These are phyloP conservation scores for Tricholoma furcatifolium DNA, from an alignment of 768 basidiomycete genomes.

Conservation along the genomic window DNA sequence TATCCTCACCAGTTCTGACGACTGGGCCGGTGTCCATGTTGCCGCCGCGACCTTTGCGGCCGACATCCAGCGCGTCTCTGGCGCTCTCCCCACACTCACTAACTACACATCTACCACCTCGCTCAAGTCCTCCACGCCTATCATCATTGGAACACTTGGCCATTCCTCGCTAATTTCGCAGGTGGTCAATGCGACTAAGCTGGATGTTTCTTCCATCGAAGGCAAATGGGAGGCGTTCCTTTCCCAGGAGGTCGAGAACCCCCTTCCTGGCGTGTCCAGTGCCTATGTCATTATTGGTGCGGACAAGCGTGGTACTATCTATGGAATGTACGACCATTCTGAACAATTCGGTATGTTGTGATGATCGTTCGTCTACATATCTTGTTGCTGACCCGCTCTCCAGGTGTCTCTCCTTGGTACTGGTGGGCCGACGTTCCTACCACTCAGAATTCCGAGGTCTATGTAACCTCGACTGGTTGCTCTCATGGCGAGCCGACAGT, in stretches of 20 bases:
- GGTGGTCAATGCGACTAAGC: conserved; percentile 48
- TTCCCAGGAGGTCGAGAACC: conserved; percentile 49
- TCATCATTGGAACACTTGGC: conserved; percentile 67
- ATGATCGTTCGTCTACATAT: background rate
- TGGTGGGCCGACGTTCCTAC: conserved; percentile 83
- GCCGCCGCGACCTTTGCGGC: conserved; percentile 58
- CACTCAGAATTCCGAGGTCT: conserved; percentile 46
- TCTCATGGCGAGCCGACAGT: conserved; percentile 65
- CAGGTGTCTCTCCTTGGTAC: conserved; percentile 70
- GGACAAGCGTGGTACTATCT: conserved; percentile 70
- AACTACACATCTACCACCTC: conserved; percentile 46
- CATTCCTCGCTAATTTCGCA: conserved; percentile 52
- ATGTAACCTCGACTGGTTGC: conserved; percentile 42
- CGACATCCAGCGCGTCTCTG: conserved; percentile 63
- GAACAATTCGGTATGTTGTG: conserved; percentile 59
- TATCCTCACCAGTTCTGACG: conserved; percentile 50
- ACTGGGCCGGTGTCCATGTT: conserved; percentile 63
- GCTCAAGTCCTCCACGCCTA: conserved; percentile 34
- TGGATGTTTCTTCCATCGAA: conserved; percentile 55
- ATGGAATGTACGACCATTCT: conserved; percentile 63
- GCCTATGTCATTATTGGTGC: conserved; percentile 70
- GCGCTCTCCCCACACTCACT: conserved; percentile 43
- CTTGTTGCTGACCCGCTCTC: background rate
- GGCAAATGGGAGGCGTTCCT: conserved; percentile 70
- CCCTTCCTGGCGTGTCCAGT: conserved; percentile 53